These are phyloP conservation scores for Dendryphion nanum DNA, from an alignment of 2,329 filamentous ascomycete genomes.

Conservation along the genomic window DNA sequence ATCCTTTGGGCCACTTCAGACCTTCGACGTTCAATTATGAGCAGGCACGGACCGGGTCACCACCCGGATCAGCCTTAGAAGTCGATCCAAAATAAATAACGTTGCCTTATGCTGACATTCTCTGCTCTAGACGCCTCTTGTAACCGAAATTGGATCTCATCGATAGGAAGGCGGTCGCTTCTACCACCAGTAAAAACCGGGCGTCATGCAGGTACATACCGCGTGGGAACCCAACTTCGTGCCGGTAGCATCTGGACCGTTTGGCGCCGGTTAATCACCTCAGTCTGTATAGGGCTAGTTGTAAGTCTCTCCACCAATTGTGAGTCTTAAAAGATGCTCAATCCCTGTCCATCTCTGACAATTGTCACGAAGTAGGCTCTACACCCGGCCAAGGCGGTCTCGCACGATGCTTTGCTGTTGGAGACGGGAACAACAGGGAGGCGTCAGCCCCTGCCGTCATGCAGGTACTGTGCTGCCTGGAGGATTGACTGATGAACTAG, in stretches of 20 bases:
- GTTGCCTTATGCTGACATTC: no score
- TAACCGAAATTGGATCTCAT: conserved; percentile 26
- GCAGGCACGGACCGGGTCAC: neutral
- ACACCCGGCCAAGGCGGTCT: no score
- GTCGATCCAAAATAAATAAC: conserved; percentile 7
- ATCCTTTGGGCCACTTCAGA: no score
- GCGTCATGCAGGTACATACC: no score
- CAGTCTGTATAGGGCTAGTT: neutral
- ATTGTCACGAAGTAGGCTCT: conserved; percentile 9
- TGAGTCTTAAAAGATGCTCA: no score
- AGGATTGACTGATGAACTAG: conserved; percentile 7
- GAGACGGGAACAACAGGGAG: no score
- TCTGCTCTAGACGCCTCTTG: no score
- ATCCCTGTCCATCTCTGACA: no score
- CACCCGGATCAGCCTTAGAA: conserved; percentile 1
- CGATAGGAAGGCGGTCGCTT: conserved; percentile 12
- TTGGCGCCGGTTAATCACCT: conserved; percentile 11
- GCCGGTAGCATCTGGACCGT: conserved; percentile 10
- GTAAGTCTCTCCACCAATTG: neutral
- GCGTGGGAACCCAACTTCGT: no score
- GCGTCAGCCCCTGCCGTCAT: conserved; percentile 19
- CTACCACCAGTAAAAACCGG: conserved; percentile 22
- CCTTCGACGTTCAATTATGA: neutral
- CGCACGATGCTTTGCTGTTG: no score
- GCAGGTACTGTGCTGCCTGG: conserved; percentile 23